Percentiles rank a stretch among this genome's conserved stretches.
phyloP scores from a whole-genome alignment of 2,329 filamentous ascomycete species.

The Cyclaneusma minus region DNA sequence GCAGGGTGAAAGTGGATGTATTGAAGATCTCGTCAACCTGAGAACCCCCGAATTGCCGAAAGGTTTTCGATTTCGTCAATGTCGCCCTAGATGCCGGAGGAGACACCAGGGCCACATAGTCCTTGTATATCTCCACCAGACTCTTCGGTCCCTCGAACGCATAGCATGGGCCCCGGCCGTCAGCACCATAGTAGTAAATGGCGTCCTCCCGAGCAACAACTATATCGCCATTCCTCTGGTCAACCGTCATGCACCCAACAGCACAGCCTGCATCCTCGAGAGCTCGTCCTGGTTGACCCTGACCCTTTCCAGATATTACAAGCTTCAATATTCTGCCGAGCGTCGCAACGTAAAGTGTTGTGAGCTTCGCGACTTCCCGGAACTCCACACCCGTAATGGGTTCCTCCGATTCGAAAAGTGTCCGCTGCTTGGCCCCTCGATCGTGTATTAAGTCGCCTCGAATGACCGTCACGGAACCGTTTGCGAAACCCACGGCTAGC shows the following conservation, averaged over 20 bases:
- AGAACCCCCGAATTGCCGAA: conserved; percentile 56
- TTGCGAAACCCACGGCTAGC: conserved; percentile 88
- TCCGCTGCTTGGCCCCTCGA: conserved; percentile 81
- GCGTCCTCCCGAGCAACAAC: conserved; percentile 91
- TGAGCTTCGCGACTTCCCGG: conserved; percentile 38
- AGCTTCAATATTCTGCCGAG: conserved; percentile 78
- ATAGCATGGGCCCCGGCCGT: conserved; percentile 74
- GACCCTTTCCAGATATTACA: conserved; percentile 73
- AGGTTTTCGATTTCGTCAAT: conserved; percentile 34
- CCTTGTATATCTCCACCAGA: conserved; percentile 59
- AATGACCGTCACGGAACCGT: conserved; percentile 86
- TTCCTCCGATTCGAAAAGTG: conserved; percentile 92
- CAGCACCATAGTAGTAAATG: conserved; percentile 79
- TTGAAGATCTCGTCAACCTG: conserved; percentile 68
- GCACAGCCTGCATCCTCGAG: conserved; percentile 83
- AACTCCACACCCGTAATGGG: conserved; percentile 88
- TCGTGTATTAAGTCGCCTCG: conserved; percentile 92
- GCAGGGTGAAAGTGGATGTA: conserved; percentile 72
- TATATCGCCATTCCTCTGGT: conserved; percentile 65
- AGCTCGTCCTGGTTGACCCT: conserved; percentile 75
- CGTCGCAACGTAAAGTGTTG: conserved; percentile 82
- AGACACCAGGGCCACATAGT: conserved; percentile 78
- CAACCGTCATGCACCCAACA: conserved; percentile 88
- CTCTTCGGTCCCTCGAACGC: conserved; percentile 88
- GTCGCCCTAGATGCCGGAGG: conserved; percentile 43